Evolutionary conservation across 192 early-diverging fungal species (phyloP), one percentile per base, ranked within the genome.

Genomic region (Oehlia diaphana): DNA sequence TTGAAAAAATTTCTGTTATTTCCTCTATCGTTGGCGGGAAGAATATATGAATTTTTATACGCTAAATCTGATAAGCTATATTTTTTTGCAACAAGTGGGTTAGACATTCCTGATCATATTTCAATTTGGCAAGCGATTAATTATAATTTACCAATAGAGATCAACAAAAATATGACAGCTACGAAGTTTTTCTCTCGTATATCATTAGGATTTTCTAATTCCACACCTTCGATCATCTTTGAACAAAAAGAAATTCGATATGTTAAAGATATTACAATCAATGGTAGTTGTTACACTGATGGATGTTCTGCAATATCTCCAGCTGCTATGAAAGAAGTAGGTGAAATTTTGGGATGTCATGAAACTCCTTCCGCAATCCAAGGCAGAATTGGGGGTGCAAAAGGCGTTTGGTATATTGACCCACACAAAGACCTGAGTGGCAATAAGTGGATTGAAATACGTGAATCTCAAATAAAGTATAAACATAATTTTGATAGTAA

Each of bases 361-460:
- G 76, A 74, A 69, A 63, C 82, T 1, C 84, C 84, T 9, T 82
- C 76, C 61, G 82, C 79, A 28, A 72, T 85, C 23, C 84, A 85
- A 81, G 84, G 79, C 0, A 74, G 84, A 65, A 85, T 85, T 75
- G 84, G 76, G 2, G 81, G 81, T 19, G 72, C 84, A 12, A 85
- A 83, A 53, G 84, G 84, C 1, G 23, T 85, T 31, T 85, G 84
- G 84, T 79, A 74, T 21, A 26, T 85, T 1, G 35, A 80, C 19
- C 81, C 78, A 12, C n/a, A 42, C 16, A 58, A 58, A 5, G 77
- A 83, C 14, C 50, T 69, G 16, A 74, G 37, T 14, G 19, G 73
- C 28, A 49, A 79, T 21, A 28, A 66, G 4, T 83, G 79, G 72
- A 85, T 85, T 26, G 9, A 81, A 26, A 67, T 82, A 21, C 66